Evolutionary conservation across 2,329 filamentous ascomycete genomes (phyloP), one percentile per base, ranked within the genome.

Genomic region (Immersiporthe knoxdaviesiana): DNA sequence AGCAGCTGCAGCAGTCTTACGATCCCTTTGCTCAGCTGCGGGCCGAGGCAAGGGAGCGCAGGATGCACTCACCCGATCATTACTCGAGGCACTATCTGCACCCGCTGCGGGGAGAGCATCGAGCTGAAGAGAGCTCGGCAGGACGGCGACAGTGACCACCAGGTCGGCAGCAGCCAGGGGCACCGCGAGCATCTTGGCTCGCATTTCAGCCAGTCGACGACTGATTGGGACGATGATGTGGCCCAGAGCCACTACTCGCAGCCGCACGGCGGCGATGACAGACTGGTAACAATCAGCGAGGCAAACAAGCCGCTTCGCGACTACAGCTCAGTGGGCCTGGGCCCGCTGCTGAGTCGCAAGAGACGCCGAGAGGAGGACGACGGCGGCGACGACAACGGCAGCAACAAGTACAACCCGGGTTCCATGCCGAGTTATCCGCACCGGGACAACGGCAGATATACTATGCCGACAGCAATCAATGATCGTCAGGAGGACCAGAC

Each of bases 11-110:
- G 47, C 60, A 68, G 16, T 47, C 69, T 1, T 71, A 71, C 35
- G 70, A 71, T 47, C 54, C 67, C n/a, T 69, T 66, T 61, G 69
- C 69, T n/a, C 69, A 69, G 16, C 60, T 71, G 54, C 61, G 67
- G 0, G 58, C 64, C 18, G 69, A 67, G n/a, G 69, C 44, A n/a
- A 66, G 64, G 47, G 63, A 70, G 66, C 50, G 47, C 12, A 63
- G 70, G 27, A 37, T 65, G n/a, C 54, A 67, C 27, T 64, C 67
- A 12, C 59, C 64, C 6, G 68, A 69, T 16, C 44, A 65, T 11
- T 71, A 69, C 32, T 37, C 69, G 44, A 65, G 58, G 12, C 54
- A 52, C 32, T 65, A 66, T 6, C 35, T 69, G 54, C 67, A 69
- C 35, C 56, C 62, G 10, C 62, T 14, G 18, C 59, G 12, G 44